A percentile compares a stretch with the other conserved stretches of the same genome.
Evolutionary conservation across 208 protist species (phyloP).

Genomic region (Leishmania amazonensis): DNA sequence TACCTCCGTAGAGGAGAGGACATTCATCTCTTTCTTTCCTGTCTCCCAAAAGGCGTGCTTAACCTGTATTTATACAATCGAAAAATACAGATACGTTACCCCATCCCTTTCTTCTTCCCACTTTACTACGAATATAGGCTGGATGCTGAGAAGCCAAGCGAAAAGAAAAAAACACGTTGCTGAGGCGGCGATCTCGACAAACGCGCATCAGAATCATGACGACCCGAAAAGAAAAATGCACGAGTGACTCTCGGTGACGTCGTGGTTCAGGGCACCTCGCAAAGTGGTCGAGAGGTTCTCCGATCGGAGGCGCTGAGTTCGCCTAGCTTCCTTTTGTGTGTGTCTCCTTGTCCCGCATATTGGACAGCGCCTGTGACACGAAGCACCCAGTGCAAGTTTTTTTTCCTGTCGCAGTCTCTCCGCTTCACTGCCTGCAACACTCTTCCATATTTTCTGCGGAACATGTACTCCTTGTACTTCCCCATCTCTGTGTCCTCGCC

Average conservation of each 20-base stretch:
- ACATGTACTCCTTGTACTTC: constrained; percentile 3
- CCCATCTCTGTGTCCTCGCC: neutral
- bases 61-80: neutral
- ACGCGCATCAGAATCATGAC: neutral
- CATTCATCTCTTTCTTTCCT: constrained; percentile 6
- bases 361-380: neutral
- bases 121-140: neutral
- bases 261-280: neutral
- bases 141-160: neutral
- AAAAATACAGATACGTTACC: neutral
- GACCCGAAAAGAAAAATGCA: constrained; percentile 13
- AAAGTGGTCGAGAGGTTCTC: neutral
- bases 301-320: neutral
- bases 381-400: neutral
- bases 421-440: neutral
- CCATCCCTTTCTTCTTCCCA: neutral
- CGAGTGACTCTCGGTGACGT: neutral
- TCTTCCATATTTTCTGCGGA: neutral
- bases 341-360: neutral
- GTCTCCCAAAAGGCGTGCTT: neutral
- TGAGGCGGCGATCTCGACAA: neutral
- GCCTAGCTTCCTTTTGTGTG: neutral
- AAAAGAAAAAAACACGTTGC: neutral
- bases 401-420: neutral
- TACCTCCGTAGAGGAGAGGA: constrained; percentile 1